A percentile compares a stretch with the other conserved stretches of the same genome.
These are phyloP conservation scores for Syzygium oleosum DNA, from an alignment of 345 rosid species.

Conservation along the genomic window DNA sequence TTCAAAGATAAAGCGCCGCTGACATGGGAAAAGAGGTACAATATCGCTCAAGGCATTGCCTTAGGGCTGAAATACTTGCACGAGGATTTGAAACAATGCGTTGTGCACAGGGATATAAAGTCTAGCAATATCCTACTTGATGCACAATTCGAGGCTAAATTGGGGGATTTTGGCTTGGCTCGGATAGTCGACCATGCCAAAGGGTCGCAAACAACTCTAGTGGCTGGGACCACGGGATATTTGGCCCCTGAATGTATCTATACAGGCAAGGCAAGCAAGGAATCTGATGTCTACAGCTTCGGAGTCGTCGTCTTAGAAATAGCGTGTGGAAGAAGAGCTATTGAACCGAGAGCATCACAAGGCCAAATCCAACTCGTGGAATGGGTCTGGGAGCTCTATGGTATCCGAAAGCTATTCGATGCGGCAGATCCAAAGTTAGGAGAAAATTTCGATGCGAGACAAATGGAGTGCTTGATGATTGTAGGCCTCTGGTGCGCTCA, in stretches of 20 bases:
- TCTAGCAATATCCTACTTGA: conserved; percentile 19
- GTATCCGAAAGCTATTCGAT: background rate
- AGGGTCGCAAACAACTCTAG: conserved; percentile 5
- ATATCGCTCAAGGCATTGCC: background rate
- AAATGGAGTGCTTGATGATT: background rate
- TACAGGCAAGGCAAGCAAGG: background rate
- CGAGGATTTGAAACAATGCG: conserved; percentile 15
- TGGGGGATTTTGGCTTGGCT: conserved; percentile 30
- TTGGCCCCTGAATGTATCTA: background rate
- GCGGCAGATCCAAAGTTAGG: background rate
- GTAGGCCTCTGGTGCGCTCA: background rate
- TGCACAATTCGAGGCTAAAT: conserved; percentile 14
- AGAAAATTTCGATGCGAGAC: background rate
- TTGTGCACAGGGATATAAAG: conserved; percentile 24
- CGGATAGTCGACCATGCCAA: conserved; percentile 21
- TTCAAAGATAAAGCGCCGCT: background rate
- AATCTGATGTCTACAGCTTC: background rate
- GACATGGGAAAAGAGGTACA: conserved; percentile 9
- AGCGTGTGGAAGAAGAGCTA: background rate
- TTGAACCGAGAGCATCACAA: background rate
- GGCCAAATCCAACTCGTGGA: background rate
- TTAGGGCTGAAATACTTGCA: background rate
- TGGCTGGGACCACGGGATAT: background rate
- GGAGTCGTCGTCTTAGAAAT: background rate
- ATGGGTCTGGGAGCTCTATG: background rate